Conservation (phyloP, 2,329 filamentous ascomycete species). For the Cercospora zeina region DNA sequence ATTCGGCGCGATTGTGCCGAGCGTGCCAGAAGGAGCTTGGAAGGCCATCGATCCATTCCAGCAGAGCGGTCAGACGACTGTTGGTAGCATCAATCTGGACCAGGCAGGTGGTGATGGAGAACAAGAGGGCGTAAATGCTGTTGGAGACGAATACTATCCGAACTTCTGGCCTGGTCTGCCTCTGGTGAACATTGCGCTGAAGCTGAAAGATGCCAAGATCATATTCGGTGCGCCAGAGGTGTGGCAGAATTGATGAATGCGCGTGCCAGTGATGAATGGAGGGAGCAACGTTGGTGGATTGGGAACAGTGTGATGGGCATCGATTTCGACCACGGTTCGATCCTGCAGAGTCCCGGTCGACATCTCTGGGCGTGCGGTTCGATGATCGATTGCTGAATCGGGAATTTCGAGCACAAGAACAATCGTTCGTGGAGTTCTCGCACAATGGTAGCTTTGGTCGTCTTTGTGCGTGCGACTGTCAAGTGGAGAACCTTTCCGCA, state of each 20-base stretch:
- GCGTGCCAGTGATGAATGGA: neutral
- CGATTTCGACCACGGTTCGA: neutral
- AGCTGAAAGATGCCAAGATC: conserved; percentile 19
- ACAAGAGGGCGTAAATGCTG: conserved; percentile 20
- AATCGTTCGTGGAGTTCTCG: conserved; percentile 45
- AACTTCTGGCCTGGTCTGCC: conserved; percentile 25
- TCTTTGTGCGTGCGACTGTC: conserved; percentile 45
- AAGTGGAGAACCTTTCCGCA: conserved; percentile 41
- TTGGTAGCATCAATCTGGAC: conserved; percentile 21
- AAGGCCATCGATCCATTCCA: conserved; percentile 22
- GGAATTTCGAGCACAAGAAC: conserved; percentile 45
- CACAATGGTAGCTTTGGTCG: conserved; percentile 43
- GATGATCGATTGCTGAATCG: conserved; percentile 50
- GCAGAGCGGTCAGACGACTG: conserved; percentile 13
- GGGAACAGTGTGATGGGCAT: neutral
- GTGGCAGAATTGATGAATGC: neutral
- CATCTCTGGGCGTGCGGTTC: no score
- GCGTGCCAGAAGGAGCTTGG: conserved; percentile 7
- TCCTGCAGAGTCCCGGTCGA: no score
- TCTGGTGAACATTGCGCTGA: conserved; percentile 16
- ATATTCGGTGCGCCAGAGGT: conserved; percentile 16
- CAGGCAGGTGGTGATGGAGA: conserved; percentile 23
- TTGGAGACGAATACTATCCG: conserved; percentile 21
- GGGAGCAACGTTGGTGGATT: neutral
- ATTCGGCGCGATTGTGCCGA: conserved; percentile 19